phyloP scores from a whole-genome alignment of 768 basidiomycete species.

The Phlegmacium glaucopus region DNA sequence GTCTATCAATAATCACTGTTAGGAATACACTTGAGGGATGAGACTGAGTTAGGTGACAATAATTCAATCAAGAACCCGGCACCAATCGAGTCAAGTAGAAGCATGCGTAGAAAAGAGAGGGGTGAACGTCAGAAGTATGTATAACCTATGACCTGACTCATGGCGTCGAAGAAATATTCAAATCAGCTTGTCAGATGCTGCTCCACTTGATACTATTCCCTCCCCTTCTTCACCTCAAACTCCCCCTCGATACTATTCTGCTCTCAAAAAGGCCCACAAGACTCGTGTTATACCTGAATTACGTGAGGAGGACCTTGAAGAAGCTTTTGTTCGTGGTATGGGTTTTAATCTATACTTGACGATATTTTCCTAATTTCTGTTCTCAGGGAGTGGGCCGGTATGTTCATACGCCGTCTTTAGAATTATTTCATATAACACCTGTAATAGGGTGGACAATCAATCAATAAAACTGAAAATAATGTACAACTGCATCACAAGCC shows the following conservation, averaged over 20 bases:
- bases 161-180: conserved; percentile 20
- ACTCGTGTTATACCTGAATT: conserved; percentile 63
- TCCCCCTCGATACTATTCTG: conserved; percentile 53
- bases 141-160: neutral
- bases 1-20: neutral
- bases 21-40: conserved; percentile 72
- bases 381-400: conserved; percentile 77
- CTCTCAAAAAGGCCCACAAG: conserved; percentile 67
- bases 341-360: neutral
- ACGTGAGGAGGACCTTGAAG: conserved; percentile 79
- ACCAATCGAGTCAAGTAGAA: conserved; percentile 44
- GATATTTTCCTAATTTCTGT: neutral
- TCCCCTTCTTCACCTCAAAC: conserved; percentile 17
- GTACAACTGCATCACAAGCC: conserved; percentile 89
- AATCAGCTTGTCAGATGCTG: conserved; percentile 34
- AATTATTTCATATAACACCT: conserved; percentile 21
- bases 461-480: conserved; percentile 92
- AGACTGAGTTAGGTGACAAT: conserved; percentile 89
- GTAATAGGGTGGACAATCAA: conserved; percentile 83
- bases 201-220: conserved; percentile 27
- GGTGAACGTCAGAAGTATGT: conserved; percentile 27
- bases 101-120: conserved; percentile 43
- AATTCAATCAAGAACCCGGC: conserved; percentile 65
- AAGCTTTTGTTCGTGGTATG: conserved; percentile 82
- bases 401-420: conserved; percentile 23